Evolutionary conservation across 2,329 filamentous ascomycete genomes (phyloP), one percentile per base, ranked within the genome.

Genomic region (Talaromyces pinophilus): DNA sequence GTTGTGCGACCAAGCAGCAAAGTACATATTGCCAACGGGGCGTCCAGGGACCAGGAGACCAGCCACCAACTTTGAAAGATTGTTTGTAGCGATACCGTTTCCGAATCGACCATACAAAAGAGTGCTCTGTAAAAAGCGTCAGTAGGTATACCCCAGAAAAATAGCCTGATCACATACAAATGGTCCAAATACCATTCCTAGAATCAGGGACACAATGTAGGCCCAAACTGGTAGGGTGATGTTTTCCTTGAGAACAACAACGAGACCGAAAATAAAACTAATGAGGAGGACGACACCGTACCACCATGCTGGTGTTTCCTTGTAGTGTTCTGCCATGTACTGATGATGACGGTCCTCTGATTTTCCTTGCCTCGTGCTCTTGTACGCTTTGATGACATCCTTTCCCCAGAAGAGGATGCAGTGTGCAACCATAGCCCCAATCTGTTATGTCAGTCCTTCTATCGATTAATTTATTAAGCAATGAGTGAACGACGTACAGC

Each of bases 81-180:
- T 85, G 71, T 87, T 87, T 2, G 85, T 87, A 7, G 84, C 83
- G 40, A 87, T 86, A 13, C 85, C 85, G 55, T 84, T 87, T 10
- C 85, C 85, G 48, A 78, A 87, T 0, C 83, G 79, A 2, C 83
- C 82, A 65, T 82, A 85, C 0, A 87, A 77, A 2, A 87, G 70
- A 0, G 79, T 82, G 68, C 84, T 86, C 82, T 84, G 19, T 1
- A 1, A 19, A 4, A 4, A 48, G 1, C 35, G 38, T 35, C 15
- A 46, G 19, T n/a, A 6, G 5, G 19, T n/a, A 13, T 33, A 15
- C 35, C 4, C 2, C 1, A n/a, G 5, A 7, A 2, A 10, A 5
- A 50, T 55, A 13, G 22, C 33, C 15, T 52, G 33, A 48, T 15
- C 46, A 72, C 72, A 72, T 66, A 68, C 66, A 55, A 68, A 68